These are phyloP conservation scores for Raphanus hybrid DNA, from an alignment of 441 rosid species.

Conservation along the genomic window DNA sequence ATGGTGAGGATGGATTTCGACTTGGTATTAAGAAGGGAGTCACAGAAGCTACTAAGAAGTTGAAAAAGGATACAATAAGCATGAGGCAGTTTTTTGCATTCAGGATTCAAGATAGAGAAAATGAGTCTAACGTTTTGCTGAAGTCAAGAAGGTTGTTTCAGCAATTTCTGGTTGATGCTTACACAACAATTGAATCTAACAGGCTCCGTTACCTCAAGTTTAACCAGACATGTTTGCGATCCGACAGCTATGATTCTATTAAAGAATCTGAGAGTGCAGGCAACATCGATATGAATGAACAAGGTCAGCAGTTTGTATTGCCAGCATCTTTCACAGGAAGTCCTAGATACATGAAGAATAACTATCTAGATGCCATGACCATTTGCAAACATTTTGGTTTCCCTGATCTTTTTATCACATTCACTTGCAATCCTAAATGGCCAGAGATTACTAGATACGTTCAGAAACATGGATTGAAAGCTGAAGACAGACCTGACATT, in stretches of 20 bases:
- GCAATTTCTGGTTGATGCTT: not conserved
- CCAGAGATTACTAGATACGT: not conserved
- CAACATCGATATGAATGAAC: not conserved
- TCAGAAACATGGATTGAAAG: not conserved
- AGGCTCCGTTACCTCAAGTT: not conserved
- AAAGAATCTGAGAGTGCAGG: not conserved
- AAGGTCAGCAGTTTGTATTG: not conserved
- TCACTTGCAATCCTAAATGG: not conserved
- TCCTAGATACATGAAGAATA: not conserved
- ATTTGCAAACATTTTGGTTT: not conserved
- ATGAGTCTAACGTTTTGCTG: not conserved
- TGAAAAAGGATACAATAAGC: not conserved
- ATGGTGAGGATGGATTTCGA: not conserved
- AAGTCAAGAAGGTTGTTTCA: not conserved
- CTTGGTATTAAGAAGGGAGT: not conserved
- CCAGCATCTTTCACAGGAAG: not conserved
- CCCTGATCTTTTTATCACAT: not conserved
- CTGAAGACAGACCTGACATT: not conserved
- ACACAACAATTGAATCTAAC: not conserved
- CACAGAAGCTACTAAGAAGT: rapidly evolving
- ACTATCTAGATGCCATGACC: not conserved
- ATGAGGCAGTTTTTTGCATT: not conserved
- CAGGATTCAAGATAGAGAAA: not conserved
- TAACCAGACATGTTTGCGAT: not conserved
- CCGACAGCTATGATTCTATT: not conserved